Evolutionary conservation across 1,284 basidiomycete species (phyloP).

Genomic region (Pulveroboletus sp.): DNA sequence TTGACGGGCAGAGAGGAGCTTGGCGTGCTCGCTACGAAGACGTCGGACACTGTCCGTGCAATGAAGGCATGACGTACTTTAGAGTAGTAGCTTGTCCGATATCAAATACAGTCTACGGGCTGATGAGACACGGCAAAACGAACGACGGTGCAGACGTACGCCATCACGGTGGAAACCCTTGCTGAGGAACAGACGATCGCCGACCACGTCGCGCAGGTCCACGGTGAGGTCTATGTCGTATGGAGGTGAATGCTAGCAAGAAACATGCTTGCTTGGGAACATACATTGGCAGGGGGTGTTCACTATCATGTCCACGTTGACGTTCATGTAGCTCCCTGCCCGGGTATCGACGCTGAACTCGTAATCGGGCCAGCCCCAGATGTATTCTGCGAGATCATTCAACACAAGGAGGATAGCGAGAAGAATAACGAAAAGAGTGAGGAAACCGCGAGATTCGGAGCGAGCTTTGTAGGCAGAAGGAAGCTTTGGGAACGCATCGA

Average conservation of each 20-base stretch:
- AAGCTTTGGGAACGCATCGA: slow-evolving; percentile 89
- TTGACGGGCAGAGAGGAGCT: slow-evolving; percentile 66
- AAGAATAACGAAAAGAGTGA: slow-evolving; percentile 79
- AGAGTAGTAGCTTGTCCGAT: slow-evolving; percentile 78
- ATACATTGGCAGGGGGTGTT: slow-evolving; percentile 91
- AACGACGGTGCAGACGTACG: slow-evolving; percentile 43
- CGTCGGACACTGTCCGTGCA: background rate
- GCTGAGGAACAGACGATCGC: slow-evolving; percentile 86
- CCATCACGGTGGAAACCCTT: slow-evolving; percentile 87
- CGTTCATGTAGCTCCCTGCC: slow-evolving; percentile 62
- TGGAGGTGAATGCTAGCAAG: background rate
- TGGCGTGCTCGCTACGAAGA: slow-evolving; percentile 56
- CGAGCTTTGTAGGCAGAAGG: slow-evolving; percentile 86
- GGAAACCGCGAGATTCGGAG: slow-evolving; percentile 83
- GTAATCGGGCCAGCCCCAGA: slow-evolving; percentile 90
- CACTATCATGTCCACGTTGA: slow-evolving; percentile 90
- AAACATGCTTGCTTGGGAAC: slow-evolving; percentile 35
- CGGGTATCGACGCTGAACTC: slow-evolving; percentile 81
- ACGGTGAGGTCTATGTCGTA: slow-evolving; percentile 69
- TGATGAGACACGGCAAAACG: slow-evolving; percentile 3
- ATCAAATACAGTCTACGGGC: slow-evolving; percentile 75
- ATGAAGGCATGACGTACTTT: slow-evolving; percentile 46
- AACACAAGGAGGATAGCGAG: slow-evolving; percentile 76
- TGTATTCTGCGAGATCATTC: slow-evolving; percentile 86
- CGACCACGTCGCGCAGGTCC: slow-evolving; percentile 89